Conservation (phyloP, 2,329 filamentous ascomycete species). For the Thelonectria blattea region DNA sequence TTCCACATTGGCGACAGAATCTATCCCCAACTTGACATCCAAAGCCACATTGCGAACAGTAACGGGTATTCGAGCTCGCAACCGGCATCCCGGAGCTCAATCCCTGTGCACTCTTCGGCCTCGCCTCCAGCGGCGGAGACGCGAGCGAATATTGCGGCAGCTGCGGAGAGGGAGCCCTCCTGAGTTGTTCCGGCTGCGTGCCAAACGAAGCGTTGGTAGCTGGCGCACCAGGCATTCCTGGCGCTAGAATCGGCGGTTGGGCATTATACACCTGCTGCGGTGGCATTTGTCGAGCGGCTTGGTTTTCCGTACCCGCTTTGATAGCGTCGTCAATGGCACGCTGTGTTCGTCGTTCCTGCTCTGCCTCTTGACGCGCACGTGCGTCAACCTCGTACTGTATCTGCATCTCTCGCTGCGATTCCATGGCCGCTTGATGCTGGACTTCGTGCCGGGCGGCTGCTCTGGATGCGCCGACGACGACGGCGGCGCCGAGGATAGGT, state of each 20-base stretch:
- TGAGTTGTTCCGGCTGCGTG: background rate
- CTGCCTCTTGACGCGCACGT: constrained; percentile 1
- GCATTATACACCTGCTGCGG: background rate
- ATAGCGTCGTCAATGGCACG: constrained; percentile 4
- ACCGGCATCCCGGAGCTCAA: background rate
- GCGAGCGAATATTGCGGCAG: background rate
- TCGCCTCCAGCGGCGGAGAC: background rate
- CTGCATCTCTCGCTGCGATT: constrained; percentile 7
- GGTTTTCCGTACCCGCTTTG: constrained; percentile 1
- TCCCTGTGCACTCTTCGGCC: background rate
- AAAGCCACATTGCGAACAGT: constrained; percentile 4
- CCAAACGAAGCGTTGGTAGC: background rate
- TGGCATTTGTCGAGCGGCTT: constrained; percentile 3
- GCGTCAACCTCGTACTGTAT: constrained; percentile 1
- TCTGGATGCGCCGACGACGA: constrained; percentile 11
- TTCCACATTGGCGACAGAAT: constrained; percentile 2
- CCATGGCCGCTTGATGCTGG: background rate
- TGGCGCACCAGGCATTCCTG: background rate
- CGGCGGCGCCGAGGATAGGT: constrained; percentile 3
- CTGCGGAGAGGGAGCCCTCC: background rate
- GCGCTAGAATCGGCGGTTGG: background rate
- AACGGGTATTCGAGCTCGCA: background rate
- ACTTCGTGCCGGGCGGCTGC: constrained; percentile 6
- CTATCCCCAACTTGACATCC: background rate
- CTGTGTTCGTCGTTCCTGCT: constrained; percentile 6